Conservation (phyloP, 2,329 filamentous ascomycete species). For the Penicillium sp. region DNA sequence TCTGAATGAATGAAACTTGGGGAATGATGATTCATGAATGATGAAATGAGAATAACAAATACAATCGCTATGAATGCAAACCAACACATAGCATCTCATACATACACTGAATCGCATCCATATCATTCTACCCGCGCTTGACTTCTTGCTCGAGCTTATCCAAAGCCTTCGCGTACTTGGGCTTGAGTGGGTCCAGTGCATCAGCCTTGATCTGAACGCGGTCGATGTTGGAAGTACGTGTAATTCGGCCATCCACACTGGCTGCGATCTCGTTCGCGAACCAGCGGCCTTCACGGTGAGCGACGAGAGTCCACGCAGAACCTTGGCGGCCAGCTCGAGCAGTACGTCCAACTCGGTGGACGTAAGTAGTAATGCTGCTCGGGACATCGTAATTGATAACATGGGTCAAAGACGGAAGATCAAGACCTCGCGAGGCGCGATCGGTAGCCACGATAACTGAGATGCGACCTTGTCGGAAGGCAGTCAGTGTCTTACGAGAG, state of each 20-base stretch:
- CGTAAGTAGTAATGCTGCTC: slow-evolving; percentile 72
- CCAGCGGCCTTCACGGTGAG: slow-evolving; percentile 79
- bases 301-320: slow-evolving; percentile 80
- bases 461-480: slow-evolving; percentile 61
- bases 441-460: slow-evolving; percentile 85
- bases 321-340: slow-evolving; percentile 74
- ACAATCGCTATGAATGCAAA: slow-evolving; percentile 9
- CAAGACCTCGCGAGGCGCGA: slow-evolving; percentile 85
- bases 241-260: slow-evolving; percentile 33
- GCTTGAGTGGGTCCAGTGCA: slow-evolving; percentile 28
- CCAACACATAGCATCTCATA: slow-evolving; percentile 2
- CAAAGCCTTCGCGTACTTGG: slow-evolving; percentile 34
- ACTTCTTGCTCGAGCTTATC: slow-evolving; percentile 40
- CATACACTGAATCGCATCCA: background rate
- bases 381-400: slow-evolving; percentile 95
- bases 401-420: slow-evolving; percentile 72
- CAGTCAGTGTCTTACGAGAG: slow-evolving; percentile 63
- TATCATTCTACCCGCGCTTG: slow-evolving; percentile 11
- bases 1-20: background rate
- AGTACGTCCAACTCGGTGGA: slow-evolving; percentile 88
- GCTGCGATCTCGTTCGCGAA: slow-evolving; percentile 81
- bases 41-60: no score
- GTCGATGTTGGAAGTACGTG: slow-evolving; percentile 28
- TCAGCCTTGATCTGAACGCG: slow-evolving; percentile 33
- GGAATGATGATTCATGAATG: no score